These are phyloP conservation scores for Kluyveromyces lactis DNA, from an alignment of 805 yeast genomes.

Conservation along the genomic window DNA sequence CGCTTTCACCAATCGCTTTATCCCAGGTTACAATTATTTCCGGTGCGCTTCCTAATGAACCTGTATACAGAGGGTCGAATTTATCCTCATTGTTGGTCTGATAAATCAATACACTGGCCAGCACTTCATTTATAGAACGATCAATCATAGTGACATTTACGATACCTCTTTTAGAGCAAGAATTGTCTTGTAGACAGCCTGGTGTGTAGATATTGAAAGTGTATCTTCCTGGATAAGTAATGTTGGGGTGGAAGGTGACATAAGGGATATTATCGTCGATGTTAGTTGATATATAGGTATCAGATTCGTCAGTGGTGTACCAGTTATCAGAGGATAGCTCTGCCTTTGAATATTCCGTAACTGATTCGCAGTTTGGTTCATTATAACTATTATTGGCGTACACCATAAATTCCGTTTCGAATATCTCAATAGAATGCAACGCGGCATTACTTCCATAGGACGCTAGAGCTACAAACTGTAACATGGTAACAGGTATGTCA, in stretches of 20 bases:
- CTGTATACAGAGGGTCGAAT: conserved; percentile 70
- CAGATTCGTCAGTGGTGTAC: conserved; percentile 18
- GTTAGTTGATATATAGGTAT: conserved; percentile 26
- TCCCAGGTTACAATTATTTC: conserved; percentile 36
- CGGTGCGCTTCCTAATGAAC: conserved; percentile 48
- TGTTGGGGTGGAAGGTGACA: conserved; percentile 54
- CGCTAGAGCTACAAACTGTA: conserved; percentile 55
- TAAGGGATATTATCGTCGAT: conserved; percentile 28
- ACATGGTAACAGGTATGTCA: conserved; percentile 46
- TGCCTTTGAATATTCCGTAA: conserved; percentile 21
- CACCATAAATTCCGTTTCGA: conserved; percentile 43
- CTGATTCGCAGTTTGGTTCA: conserved; percentile 47
- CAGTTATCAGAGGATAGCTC: conserved; percentile 18
- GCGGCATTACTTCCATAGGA: conserved; percentile 67
- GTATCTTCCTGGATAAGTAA: conserved; percentile 67
- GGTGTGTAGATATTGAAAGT: conserved; percentile 73
- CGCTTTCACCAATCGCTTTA: conserved; percentile 24
- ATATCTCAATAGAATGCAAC: conserved; percentile 65
- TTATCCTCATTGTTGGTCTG: conserved; percentile 78
- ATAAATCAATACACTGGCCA: conserved; percentile 40
- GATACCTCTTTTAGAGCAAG: conserved; percentile 65
- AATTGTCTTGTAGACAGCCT: conserved; percentile 63
- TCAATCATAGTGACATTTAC: conserved; percentile 65
- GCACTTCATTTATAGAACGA: conserved; percentile 29
- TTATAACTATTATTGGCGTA: conserved; percentile 74